Evolutionary conservation across 352 stramenopile genomes (phyloP).

Genomic region (Globisporangium rhizosaccharum): DNA sequence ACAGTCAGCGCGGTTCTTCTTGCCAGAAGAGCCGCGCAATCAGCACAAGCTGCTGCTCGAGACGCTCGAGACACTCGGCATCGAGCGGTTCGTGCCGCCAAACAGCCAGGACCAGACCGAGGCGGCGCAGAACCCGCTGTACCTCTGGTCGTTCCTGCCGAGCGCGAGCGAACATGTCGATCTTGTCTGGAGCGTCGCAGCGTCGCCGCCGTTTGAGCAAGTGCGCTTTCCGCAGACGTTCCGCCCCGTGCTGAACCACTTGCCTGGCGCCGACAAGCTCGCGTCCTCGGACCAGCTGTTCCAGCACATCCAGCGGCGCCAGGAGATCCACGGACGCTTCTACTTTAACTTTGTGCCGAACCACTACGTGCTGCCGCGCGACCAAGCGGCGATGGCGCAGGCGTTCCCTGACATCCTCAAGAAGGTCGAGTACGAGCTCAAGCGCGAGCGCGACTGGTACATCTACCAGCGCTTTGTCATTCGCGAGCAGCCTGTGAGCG

Average conservation of each 20-base stretch:
- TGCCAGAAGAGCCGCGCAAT: constrained; percentile 33
- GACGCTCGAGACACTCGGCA: constrained; percentile 45
- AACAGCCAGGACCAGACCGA: constrained; percentile 12
- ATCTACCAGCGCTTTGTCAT: constrained; percentile 67
- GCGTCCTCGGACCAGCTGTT: constrained; percentile 36
- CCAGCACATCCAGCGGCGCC: constrained; percentile 35
- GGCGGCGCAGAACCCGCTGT: constrained; percentile 11
- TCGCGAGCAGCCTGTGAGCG: constrained; percentile 27
- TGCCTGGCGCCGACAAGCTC: constrained; percentile 52
- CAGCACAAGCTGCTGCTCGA: constrained; percentile 40
- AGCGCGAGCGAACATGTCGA: constrained; percentile 47
- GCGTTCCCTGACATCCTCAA: constrained; percentile 43
- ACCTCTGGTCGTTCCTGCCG: constrained; percentile 37
- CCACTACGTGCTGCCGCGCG: constrained; percentile 58
- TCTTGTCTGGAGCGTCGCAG: constrained; percentile 53
- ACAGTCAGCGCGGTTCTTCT: constrained; percentile 33
- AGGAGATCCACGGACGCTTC: constrained; percentile 53
- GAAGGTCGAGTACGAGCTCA: constrained; percentile 47
- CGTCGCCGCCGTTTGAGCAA: constrained; percentile 24
- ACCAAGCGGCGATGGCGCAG: constrained; percentile 34
- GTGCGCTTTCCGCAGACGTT: constrained; percentile 42
- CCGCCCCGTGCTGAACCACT: constrained; percentile 56
- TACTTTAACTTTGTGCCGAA: constrained; percentile 63
- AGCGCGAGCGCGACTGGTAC: constrained; percentile 37
- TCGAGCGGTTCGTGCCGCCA: constrained; percentile 38